A percentile compares a stretch with the other conserved stretches of the same genome.
These are phyloP conservation scores for Rutidosis leptorrhynchoides DNA, from an alignment of 129 eudicot species.

Conservation along the genomic window DNA sequence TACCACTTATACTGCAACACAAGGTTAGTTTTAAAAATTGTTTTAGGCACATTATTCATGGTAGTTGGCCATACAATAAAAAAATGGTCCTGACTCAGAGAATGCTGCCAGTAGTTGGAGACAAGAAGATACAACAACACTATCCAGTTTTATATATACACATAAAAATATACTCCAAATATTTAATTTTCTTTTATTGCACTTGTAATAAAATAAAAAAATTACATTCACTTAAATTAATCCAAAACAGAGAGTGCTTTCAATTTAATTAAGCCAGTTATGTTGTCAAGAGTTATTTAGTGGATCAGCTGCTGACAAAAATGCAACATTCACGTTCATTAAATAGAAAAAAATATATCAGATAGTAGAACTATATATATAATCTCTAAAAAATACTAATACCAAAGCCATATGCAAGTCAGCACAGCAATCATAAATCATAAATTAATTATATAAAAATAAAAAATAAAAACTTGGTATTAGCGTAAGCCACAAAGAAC, in stretches of 20 bases:
- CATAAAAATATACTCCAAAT: not conserved
- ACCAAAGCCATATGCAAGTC: not conserved
- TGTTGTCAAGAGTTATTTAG: not conserved
- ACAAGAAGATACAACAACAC: not conserved
- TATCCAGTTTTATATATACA: not conserved
- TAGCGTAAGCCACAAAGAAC: conserved; percentile 54
- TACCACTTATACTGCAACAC: no score
- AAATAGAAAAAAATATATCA: not conserved
- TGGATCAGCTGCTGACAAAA: conserved; percentile 23
- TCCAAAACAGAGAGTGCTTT: not conserved
- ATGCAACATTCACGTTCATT: conserved; percentile 17
- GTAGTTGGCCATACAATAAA: not conserved
- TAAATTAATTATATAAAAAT: not conserved
- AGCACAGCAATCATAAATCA: conserved; percentile 6
- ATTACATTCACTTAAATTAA: not conserved
- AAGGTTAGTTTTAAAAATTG: not conserved
- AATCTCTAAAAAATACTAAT: not conserved
- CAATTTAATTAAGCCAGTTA: not conserved
- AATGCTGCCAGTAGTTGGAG: not conserved
- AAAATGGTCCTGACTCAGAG: not conserved
- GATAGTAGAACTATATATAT: not conserved
- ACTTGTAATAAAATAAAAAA: not conserved
- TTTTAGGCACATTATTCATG: not conserved
- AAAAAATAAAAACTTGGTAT: not conserved
- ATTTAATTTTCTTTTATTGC: no score